Evolutionary conservation across 2,329 filamentous ascomycete genomes (phyloP).

Genomic region (Xylogone sp.): DNA sequence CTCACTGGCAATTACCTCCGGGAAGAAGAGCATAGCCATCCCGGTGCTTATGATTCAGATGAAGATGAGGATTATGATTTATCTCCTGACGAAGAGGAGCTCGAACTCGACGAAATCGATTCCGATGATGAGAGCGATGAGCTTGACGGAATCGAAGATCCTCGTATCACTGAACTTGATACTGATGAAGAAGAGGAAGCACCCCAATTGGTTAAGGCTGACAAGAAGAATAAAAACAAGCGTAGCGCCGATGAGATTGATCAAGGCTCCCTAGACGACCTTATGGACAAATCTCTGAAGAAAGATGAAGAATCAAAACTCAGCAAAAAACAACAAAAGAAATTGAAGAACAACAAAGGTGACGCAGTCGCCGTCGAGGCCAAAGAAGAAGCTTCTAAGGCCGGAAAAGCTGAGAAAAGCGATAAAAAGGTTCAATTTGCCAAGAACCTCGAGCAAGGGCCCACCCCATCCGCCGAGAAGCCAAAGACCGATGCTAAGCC

Average conservation of each 20-base stretch:
- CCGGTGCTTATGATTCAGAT: constrained; percentile 58
- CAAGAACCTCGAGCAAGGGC: constrained; percentile 97
- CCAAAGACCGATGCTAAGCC: constrained; percentile 46
- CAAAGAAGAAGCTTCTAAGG: constrained; percentile 51
- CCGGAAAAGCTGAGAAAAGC: constrained; percentile 50
- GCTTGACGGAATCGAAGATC: constrained; percentile 73
- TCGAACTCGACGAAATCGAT: constrained; percentile 46
- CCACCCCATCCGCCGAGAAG: constrained; percentile 64
- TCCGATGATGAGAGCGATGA: constrained; percentile 66
- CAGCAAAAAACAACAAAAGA: constrained; percentile 97
- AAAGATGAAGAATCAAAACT: constrained; percentile 67
- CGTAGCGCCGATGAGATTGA: constrained; percentile 72
- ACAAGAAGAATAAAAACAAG: constrained; percentile 84
- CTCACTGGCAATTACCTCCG: constrained; percentile 96
- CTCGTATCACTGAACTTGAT: constrained; percentile 79
- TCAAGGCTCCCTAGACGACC: constrained; percentile 67
- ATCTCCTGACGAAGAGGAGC: constrained; percentile 74
- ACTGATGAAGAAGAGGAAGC: constrained; percentile 69
- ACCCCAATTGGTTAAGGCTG: constrained; percentile 49
- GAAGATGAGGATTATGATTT: constrained; percentile 76
- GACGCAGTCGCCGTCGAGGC: constrained; percentile 65
- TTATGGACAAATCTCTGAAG: constrained; percentile 73
- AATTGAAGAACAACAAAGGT: constrained; percentile 97
- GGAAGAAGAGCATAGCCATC: constrained; percentile 49
- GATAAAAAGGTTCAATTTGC: constrained; percentile 99